Evolutionary conservation across 2,329 filamentous ascomycete genomes (phyloP).

Genomic region (Saccharata proteae): DNA sequence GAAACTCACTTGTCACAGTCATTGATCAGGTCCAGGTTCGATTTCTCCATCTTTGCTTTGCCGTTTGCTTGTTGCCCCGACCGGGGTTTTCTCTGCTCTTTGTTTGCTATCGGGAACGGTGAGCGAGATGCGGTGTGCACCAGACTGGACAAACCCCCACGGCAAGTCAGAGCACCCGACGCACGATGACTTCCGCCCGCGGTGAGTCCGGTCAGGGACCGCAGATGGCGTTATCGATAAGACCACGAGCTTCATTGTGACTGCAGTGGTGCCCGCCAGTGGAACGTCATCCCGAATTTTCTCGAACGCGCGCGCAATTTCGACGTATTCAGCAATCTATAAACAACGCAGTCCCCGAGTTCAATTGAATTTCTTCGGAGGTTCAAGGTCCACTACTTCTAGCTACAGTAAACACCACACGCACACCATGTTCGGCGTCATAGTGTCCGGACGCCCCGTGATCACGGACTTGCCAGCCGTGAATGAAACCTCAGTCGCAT

Average conservation of each 20-base stretch:
- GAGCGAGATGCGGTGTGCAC: background rate
- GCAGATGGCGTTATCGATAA: slow-evolving; percentile 5
- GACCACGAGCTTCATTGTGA: background rate
- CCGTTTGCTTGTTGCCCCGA: too few relatives aligned
- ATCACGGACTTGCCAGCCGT: slow-evolving; percentile 44
- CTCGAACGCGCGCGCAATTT: slow-evolving; percentile 7
- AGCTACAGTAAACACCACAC: background rate
- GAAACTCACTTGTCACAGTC: slow-evolving; percentile 41
- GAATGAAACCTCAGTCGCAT: slow-evolving; percentile 50
- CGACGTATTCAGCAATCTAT: slow-evolving; percentile 3
- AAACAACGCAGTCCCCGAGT: too few relatives aligned
- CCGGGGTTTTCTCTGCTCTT: too few relatives aligned
- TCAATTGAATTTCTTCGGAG: too few relatives aligned
- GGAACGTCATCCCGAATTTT: slow-evolving; percentile 8
- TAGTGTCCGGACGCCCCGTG: slow-evolving; percentile 48
- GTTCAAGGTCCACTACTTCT: too few relatives aligned
- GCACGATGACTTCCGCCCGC: too few relatives aligned
- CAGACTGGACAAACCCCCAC: background rate
- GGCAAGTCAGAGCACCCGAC: background rate
- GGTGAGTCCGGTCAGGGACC: too few relatives aligned
- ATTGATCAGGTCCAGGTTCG: slow-evolving; percentile 42
- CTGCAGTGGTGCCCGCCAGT: too few relatives aligned
- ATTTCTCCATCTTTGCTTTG: slow-evolving; percentile 16
- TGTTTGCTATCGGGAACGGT: slow-evolving; percentile 5
- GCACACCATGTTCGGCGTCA: slow-evolving; percentile 45